These are phyloP conservation scores for Irpex lacteus DNA, from an alignment of 1,284 basidiomycete genomes.

Conservation along the genomic window DNA sequence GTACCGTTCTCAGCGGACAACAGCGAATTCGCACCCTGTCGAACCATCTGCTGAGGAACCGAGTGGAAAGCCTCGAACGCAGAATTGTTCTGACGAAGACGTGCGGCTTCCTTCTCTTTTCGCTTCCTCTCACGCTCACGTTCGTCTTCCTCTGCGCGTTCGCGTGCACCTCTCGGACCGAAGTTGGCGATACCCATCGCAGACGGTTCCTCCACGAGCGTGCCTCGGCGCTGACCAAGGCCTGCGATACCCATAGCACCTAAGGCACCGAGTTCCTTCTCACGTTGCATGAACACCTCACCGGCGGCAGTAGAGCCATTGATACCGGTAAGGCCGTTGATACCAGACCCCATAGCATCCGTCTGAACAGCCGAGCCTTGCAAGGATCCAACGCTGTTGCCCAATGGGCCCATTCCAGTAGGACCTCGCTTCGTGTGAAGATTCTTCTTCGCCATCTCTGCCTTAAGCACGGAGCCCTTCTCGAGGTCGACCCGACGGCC, in stretches of 20 bases:
- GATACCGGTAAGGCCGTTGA: slow-evolving; percentile 26
- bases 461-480: slow-evolving; percentile 91
- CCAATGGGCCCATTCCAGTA: slow-evolving; percentile 51
- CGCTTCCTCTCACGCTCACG: slow-evolving; percentile 49
- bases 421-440: slow-evolving; percentile 88
- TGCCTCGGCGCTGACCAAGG: slow-evolving; percentile 31
- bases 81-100: slow-evolving; percentile 38
- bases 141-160: slow-evolving; percentile 65
- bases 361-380: slow-evolving; percentile 32
- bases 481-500: slow-evolving; percentile 93
- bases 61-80: slow-evolving; percentile 79
- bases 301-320: slow-evolving; percentile 27
- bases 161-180: slow-evolving; percentile 50
- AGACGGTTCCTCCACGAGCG: slow-evolving; percentile 33
- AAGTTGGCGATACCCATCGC: slow-evolving; percentile 38
- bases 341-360: slow-evolving; percentile 26
- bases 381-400: slow-evolving; percentile 24
- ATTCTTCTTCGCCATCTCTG: slow-evolving; percentile 99
- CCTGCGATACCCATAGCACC: slow-evolving; percentile 47
- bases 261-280: slow-evolving; percentile 46
- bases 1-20: slow-evolving; percentile 31
- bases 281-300: slow-evolving; percentile 41
- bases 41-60: slow-evolving; percentile 43
- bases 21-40: slow-evolving; percentile 33
- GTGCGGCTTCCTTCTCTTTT: slow-evolving; percentile 49